Conservation (phyloP, 495 filamentous ascomycete genomes). For the Podospora australis region DNA sequence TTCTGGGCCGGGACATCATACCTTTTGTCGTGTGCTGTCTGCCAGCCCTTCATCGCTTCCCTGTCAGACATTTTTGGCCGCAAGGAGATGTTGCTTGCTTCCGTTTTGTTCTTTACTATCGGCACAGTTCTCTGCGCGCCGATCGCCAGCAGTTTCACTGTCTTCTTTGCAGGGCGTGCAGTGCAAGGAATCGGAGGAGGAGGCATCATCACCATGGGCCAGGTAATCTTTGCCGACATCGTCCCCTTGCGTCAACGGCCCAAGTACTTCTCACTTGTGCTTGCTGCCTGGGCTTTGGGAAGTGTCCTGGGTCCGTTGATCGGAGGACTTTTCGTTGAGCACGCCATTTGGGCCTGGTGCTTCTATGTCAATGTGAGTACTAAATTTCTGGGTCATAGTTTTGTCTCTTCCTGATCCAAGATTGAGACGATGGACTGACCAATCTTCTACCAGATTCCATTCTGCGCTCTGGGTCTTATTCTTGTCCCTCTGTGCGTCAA, state of each 20-base stretch:
- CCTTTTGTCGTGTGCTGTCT: conserved; percentile 41
- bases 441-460: conserved; percentile 24
- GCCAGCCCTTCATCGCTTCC: conserved; percentile 42
- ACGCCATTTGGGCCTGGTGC: conserved; percentile 36
- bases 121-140: conserved; percentile 39
- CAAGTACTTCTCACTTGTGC: conserved; percentile 35
- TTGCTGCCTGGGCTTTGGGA: conserved; percentile 62
- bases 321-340: conserved; percentile 65
- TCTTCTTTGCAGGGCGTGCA: conserved; percentile 69
- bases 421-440: not conserved
- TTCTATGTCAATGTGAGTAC: conserved; percentile 33
- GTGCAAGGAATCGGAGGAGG: conserved; percentile 80
- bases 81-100: conserved; percentile 35
- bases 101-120: conserved; percentile 36
- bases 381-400: not conserved
- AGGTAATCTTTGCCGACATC: conserved; percentile 61
- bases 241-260: conserved; percentile 33
- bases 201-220: conserved; percentile 72
- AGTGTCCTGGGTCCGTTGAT: conserved; percentile 67
- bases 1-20: conserved; percentile 54
- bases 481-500: conserved; percentile 30
- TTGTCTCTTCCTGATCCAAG: too few relatives aligned
- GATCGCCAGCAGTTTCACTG: conserved; percentile 35
- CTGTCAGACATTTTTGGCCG: conserved; percentile 50
- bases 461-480: conserved; percentile 30